Evolutionary conservation across 176 grass and related monocot species (phyloP).

Genomic region (Dendrocalamus sinicus): DNA sequence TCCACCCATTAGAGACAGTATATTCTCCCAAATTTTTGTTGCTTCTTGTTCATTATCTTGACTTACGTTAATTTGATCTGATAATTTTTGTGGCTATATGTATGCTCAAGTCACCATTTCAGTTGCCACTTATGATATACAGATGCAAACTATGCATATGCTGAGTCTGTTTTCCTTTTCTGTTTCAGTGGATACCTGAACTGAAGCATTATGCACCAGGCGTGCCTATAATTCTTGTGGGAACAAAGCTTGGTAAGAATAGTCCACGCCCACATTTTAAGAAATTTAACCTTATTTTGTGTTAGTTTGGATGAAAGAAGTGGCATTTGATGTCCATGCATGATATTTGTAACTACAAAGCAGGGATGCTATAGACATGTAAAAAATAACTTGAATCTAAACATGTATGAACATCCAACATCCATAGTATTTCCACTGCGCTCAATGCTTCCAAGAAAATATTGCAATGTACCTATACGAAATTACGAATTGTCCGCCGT

Average conservation of each 20-base stretch:
- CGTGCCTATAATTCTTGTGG: slow-evolving; percentile 77
- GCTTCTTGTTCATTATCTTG: not conserved
- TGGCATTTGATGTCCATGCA: not conserved
- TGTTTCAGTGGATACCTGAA: slow-evolving; percentile 87
- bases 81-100: not conserved
- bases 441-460: not conserved
- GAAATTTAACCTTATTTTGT: slow-evolving; percentile 6
- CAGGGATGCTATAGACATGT: not conserved
- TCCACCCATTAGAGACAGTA: not conserved
- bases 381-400: slow-evolving; percentile 23
- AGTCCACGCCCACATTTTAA: not conserved
- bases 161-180: slow-evolving; percentile 32
- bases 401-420: not conserved
- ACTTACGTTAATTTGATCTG: not conserved
- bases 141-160: not conserved
- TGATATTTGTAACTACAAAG: slow-evolving; percentile 11
- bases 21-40: not conserved
- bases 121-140: not conserved
- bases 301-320: not conserved
- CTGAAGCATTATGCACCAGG: slow-evolving; percentile 82
- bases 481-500: not conserved
- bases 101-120: not conserved
- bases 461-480: not conserved
- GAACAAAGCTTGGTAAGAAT: slow-evolving; percentile 81
- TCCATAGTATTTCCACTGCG: not conserved